phyloP scores from a whole-genome alignment of 2,329 filamentous ascomycete species.

The Neopestalotiopsis rosae region DNA sequence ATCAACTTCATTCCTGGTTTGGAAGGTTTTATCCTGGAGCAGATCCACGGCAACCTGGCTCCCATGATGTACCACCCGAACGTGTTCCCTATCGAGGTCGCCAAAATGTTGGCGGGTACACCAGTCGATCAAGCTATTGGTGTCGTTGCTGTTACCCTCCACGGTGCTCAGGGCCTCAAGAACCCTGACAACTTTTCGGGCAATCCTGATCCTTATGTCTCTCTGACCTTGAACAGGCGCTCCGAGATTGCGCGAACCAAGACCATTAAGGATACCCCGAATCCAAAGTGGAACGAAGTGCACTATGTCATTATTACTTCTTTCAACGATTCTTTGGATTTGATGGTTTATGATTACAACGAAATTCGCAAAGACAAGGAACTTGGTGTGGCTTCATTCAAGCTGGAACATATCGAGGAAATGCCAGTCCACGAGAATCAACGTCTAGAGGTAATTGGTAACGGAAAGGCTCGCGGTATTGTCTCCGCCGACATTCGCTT shows the following conservation, averaged over 20 bases:
- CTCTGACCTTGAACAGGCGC: constrained; percentile 83
- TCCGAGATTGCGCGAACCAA: constrained; percentile 87
- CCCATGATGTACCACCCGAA: constrained; percentile 99
- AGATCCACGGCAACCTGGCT: constrained; percentile 90
- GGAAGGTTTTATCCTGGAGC: constrained; percentile 91
- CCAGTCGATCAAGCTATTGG: constrained; percentile 95
- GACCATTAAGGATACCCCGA: constrained; percentile 80
- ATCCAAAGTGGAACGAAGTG: constrained; percentile 95
- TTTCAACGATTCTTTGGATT: constrained; percentile 83
- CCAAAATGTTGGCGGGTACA: constrained; percentile 95
- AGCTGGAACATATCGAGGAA: constrained; percentile 81
- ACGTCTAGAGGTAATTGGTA: constrained; percentile 80
- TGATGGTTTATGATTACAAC: constrained; percentile 91
- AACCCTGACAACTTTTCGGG: constrained; percentile 94
- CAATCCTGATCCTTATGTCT: constrained; percentile 87
- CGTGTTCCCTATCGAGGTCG: constrained; percentile 97
- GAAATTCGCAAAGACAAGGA: constrained; percentile 97
- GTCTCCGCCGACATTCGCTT: constrained; percentile 86
- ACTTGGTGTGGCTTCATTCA: constrained; percentile 84
- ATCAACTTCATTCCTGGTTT: constrained; percentile 99
- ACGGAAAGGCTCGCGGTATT: constrained; percentile 82
- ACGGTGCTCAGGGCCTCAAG: constrained; percentile 90
- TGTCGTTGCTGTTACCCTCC: constrained; percentile 88
- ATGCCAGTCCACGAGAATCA: constrained; percentile 82
- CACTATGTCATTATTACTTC: constrained; percentile 94